Evolutionary conservation across 2,329 filamentous ascomycete species (phyloP), one percentile per base, ranked within the genome.

Genomic region (Lachnellula willkommii): DNA sequence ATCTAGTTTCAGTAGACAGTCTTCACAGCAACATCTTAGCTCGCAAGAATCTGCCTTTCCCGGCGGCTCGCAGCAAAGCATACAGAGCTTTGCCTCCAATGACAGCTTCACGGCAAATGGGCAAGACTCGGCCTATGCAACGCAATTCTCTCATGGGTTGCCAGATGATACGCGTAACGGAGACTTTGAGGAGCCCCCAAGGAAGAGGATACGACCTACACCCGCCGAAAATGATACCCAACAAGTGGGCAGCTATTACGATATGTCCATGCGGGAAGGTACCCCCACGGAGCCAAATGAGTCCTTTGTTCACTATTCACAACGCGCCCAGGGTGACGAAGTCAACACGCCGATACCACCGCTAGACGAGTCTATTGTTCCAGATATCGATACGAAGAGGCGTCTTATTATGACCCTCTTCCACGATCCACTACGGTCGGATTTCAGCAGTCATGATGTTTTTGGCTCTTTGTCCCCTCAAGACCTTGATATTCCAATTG

Each of bases 401-500:
- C 87, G 87, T 62, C 77, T 90, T 60, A 78, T 96, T 24, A 88
- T 95, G 78, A 86, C 87, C 24, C 78, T 97, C 7, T 94, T 96
- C 67, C 82, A 92, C 66, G 88, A 94, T 61, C 79, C 87, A 52
- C 79, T 81, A 6, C 78, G 84, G 11, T 84, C 83, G 7, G 89
- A 95, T 61, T 86, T 77, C 60, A 81, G 84, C 1, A 85, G 87
- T 54, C 87, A 93, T 65, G 88, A 91, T 11, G 87, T 89, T 40
- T 82, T 99, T 40, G 79, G 85, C 48, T 85, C 84, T 9, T 79
- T 96, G 54, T 87, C 84, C 1, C 84, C 89, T 0, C 77, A 86
- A 40, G 93, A 99, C 63, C 81, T 97, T 22, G 94, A 99, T 67
- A 87, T 94, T 70, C 93, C 94, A 1, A 90, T 99, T 55, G 94